A percentile compares a stretch with the other conserved stretches of the same genome.
Evolutionary conservation across 768 basidiomycete genomes (phyloP).

Genomic region (Serendipita indica): DNA sequence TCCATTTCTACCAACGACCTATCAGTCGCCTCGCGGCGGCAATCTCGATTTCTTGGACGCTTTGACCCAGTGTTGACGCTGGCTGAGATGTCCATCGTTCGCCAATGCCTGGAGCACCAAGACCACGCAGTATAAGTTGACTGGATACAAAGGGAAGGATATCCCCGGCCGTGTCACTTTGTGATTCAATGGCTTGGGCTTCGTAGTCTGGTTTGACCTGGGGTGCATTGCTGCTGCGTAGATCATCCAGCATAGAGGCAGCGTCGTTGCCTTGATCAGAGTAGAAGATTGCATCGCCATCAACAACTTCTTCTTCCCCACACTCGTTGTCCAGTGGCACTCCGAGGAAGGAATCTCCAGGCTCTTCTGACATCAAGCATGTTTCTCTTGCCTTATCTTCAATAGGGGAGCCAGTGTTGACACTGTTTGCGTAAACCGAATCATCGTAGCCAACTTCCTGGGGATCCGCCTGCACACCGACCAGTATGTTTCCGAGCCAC

Average conservation of each 20-base stretch:
- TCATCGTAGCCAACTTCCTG: background rate
- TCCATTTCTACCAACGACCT: background rate
- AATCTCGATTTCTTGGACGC: slow-evolving; percentile 8
- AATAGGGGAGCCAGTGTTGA: background rate
- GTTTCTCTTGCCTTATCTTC: background rate
- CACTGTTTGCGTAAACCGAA: background rate
- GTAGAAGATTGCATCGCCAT: background rate
- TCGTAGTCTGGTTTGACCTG: no score
- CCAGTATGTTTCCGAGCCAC: background rate
- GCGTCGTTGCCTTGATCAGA: background rate
- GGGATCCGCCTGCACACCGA: background rate
- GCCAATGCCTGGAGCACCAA: background rate
- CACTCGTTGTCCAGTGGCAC: no score
- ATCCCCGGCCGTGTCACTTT: background rate
- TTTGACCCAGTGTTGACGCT: background rate
- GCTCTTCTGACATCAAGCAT: background rate
- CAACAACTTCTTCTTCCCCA: background rate
- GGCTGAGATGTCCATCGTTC: background rate
- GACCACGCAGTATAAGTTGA: background rate
- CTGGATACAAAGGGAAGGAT: background rate
- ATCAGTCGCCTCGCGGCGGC: background rate
- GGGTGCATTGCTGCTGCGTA: no score
- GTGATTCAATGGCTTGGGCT: background rate
- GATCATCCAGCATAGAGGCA: background rate
- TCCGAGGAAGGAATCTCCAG: background rate